Base-by-base conservation (phyloP, 257 asterid genomes). In the Fraxinus cuspidata region DNA sequence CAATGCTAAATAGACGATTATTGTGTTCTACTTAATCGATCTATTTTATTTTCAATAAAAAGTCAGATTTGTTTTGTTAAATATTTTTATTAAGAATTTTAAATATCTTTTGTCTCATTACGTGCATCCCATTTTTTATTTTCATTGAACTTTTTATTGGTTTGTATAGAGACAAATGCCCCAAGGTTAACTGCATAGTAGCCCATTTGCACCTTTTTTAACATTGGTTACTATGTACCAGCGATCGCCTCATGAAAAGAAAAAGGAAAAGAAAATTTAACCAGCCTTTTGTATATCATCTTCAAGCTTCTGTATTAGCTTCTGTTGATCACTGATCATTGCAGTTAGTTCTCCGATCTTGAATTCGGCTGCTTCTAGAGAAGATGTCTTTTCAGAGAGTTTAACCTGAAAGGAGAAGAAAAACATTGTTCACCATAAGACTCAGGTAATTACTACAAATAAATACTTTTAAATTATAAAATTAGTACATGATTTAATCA, bases 261-360 rank as follows among this genome's bases (percentile, higher is more conserved):
- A 72, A 32, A 29, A 21, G 75, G 74, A 65, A 32, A 32, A 32
- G 47, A 65, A 51, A 72, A 66, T 51, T 51, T 73, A 79, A 76
- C 81, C 53, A 73, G 86, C 99, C 97, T 92, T 92, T 29, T 88
- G 88, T 80, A 96, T 93, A 86, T 96, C 99, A 65, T 96, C 99
- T 84, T 96, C 99, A 42, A 96, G 93, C 88, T 96, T 96, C 85
- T 96, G 99, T 86, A 92, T 93, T 80, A 96, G 88, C 82, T 81
- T 89, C 82, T 93, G 97, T 69, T 96, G 99, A 81, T 96, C 97
- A 77, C 75, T 83, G 83, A 86, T 80, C 80, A 87, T 92, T 40
- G 88, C 80, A 67, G 91, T 87, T 74, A 93, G 87, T 83, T 96
- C 99, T 80, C 77, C 80, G 56, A 87, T 82, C 88, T 87, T 88